Evolutionary conservation across 2,329 filamentous ascomycete species (phyloP), one percentile per base, ranked within the genome.

Genomic region (Grosmannia serpens): DNA sequence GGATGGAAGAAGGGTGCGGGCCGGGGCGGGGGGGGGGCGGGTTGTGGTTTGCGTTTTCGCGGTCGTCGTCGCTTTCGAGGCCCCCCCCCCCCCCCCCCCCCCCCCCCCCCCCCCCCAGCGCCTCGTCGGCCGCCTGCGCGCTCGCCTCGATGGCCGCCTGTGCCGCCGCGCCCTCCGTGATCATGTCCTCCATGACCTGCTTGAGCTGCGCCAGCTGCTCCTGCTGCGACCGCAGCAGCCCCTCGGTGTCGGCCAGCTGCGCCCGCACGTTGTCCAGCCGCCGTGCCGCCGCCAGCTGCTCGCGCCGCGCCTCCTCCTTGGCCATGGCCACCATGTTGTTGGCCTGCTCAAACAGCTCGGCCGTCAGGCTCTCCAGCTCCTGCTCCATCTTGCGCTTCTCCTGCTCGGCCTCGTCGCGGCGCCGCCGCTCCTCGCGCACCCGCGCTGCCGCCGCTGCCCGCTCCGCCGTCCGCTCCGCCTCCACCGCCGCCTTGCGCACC

Each of bases 271-370:
- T 89, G 59, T 96, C 90, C 51, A 94, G 95, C 69, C 89, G 89
- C 67, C 87, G 88, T 59, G 91, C 85, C 49, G 91, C 76, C 5
- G 81, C 80, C 64, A 96, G 91, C 44, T 90, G 87, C 65, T 96
- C 90, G 63, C 83, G 85, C 61, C 91, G 85, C 10, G 94, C 91
- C 62, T 96, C 89, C 70, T 91, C 90, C 68, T 95, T 89, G 44
- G 92, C 92, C 20, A 84, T 85, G 47, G 92, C 89, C 56, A 99
- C 94, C 92, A 99, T 97, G 78, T 88, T 91, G 74, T 99, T 97
- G 55, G 94, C 94, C 76, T 99, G 92, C 69, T 97, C 91, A 63
- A 99, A 99, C n/a, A 99, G 79, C 31, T 90, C 91, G 1, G 90
- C 85, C 0, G 94, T 97, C 63, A 99, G 73, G 56, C 84, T 89